A percentile compares a stretch with the other conserved stretches of the same genome.
These are phyloP conservation scores for Ophiostoma sp. DNA, from an alignment of 2,329 filamentous ascomycete species.

Conservation along the genomic window DNA sequence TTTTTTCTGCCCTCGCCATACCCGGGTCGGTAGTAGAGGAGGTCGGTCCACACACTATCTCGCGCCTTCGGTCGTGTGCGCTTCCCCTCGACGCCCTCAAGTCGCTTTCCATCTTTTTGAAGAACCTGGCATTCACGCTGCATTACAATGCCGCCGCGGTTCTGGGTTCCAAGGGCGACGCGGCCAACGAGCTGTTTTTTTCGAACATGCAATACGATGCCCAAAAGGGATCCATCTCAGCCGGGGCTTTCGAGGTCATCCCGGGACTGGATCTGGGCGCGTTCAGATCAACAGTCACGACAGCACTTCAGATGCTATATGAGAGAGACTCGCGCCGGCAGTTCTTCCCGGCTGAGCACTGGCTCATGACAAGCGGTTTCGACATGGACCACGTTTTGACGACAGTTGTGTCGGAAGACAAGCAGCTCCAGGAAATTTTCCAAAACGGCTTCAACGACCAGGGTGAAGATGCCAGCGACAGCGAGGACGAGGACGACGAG, in stretches of 20 bases:
- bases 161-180: conserved; percentile 29
- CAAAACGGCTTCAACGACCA: conserved; percentile 46
- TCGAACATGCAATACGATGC: background rate
- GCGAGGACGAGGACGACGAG: background rate
- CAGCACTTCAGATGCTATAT: conserved; percentile 79
- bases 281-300: conserved; percentile 73
- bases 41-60: conserved; percentile 31
- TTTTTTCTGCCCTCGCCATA: conserved; percentile 52
- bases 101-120: conserved; percentile 73
- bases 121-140: conserved; percentile 82
- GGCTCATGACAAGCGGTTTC: conserved; percentile 85
- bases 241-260: conserved; percentile 41
- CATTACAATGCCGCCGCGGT: conserved; percentile 75
- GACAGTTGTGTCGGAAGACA: conserved; percentile 82
- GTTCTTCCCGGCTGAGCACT: conserved; percentile 79
- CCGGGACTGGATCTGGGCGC: conserved; percentile 71
- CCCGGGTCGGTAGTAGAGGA: background rate
- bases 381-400: conserved; percentile 85
- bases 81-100: conserved; percentile 67
- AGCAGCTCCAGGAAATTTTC: conserved; percentile 64
- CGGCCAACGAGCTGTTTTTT: background rate
- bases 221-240: background rate
- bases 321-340: conserved; percentile 84
- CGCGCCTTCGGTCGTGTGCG: conserved; percentile 56
- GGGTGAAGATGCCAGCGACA: conserved; percentile 19